Percentiles rank a stretch among this genome's conserved stretches.
phyloP scores from a whole-genome alignment of 371 early-diverging fungal species.

The Apophysomyces elegans region DNA sequence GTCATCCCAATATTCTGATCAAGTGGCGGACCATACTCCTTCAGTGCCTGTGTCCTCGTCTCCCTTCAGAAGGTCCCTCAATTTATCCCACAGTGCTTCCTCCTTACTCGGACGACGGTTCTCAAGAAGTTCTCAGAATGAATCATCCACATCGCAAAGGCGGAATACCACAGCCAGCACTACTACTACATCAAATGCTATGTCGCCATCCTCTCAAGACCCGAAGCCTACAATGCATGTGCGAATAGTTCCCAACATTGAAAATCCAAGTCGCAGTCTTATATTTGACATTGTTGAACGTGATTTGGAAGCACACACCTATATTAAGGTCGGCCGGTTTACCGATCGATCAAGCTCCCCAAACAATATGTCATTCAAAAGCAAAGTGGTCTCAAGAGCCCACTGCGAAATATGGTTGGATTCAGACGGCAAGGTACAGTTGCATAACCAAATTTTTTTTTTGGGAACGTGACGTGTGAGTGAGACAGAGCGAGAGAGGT shows the following conservation, averaged over 20 bases:
- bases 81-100: constrained; percentile 22
- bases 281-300: constrained; percentile 85
- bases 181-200: neutral
- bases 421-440: constrained; percentile 39
- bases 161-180: neutral
- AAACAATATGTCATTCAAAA: constrained; percentile 85
- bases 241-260: constrained; percentile 81
- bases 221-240: constrained; percentile 46
- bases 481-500: neutral
- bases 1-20: constrained; percentile 22
- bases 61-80: constrained; percentile 18
- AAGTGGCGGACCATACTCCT: neutral
- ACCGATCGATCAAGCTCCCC: constrained; percentile 68
- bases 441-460: constrained; percentile 6
- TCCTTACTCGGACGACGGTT: constrained; percentile 17
- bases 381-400: constrained; percentile 91
- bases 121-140: constrained; percentile 11
- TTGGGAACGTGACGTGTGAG: constrained; percentile 10
- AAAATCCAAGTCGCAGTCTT: constrained; percentile 70
- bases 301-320: constrained; percentile 68
- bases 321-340: constrained; percentile 81
- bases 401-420: constrained; percentile 94
- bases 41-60: neutral
- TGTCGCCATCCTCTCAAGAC: neutral
- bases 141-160: neutral